Conservation (phyloP, 2,329 filamentous ascomycete species). For the Acarospora socialis region DNA sequence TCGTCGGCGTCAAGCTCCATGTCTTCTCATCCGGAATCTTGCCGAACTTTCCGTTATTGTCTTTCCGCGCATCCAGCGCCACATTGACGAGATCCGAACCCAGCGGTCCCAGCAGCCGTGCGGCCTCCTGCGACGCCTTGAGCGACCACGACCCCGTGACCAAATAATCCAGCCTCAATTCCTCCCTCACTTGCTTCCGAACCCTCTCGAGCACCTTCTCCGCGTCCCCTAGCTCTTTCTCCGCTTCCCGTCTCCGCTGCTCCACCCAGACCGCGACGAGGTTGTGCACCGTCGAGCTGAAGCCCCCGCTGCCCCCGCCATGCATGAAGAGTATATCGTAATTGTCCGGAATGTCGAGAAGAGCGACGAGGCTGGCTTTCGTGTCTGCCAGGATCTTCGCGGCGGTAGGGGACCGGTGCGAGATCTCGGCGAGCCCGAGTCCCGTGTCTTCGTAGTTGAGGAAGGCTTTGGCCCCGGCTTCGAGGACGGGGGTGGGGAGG, state of each 20-base stretch:
- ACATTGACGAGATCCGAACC: conserved; percentile 59
- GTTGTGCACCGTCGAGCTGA: conserved; percentile 73
- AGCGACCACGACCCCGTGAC: conserved; percentile 83
- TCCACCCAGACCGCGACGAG: conserved; percentile 71
- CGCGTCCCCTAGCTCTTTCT: conserved; percentile 38
- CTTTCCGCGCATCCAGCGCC: conserved; percentile 50
- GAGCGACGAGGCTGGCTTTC: conserved; percentile 56
- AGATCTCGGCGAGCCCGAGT: conserved; percentile 78
- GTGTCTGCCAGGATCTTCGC: conserved; percentile 64
- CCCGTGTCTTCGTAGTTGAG: conserved; percentile 71
- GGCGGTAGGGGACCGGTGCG: conserved; percentile 70
- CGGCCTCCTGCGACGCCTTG: conserved; percentile 76
- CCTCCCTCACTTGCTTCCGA: conserved; percentile 48
- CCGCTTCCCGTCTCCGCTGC: conserved; percentile 46
- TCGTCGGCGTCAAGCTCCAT: conserved; percentile 56
- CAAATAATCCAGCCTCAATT: conserved; percentile 76
- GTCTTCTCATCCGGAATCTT: conserved; percentile 61
- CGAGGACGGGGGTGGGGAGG: conserved; percentile 67
- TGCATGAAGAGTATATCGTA: conserved; percentile 87
- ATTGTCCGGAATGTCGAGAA: conserved; percentile 69
- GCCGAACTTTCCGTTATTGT: conserved; percentile 70
- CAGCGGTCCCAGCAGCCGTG: conserved; percentile 53
- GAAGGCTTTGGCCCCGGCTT: conserved; percentile 61
- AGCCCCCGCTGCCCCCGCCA: conserved; percentile 72
- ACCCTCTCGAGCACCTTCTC: conserved; percentile 45